These are phyloP conservation scores for Neofusicoccum ribis DNA, from an alignment of 2,329 filamentous ascomycete genomes.

Conservation along the genomic window DNA sequence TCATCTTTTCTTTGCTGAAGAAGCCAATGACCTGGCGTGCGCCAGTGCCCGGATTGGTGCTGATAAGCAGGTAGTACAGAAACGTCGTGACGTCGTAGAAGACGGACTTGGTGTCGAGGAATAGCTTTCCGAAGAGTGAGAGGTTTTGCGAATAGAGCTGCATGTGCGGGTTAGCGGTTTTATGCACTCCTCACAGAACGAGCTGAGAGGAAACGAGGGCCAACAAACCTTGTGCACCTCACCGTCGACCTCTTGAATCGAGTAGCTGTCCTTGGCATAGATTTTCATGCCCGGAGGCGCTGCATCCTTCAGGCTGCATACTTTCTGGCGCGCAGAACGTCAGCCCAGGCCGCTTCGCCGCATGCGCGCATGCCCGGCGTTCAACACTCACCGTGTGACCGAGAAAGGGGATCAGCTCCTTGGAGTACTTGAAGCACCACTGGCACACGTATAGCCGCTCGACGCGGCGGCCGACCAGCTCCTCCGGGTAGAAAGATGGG, in stretches of 20 bases:
- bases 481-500: conserved; percentile 81
- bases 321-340: conserved; percentile 36
- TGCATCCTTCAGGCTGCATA: conserved; percentile 42
- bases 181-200: not conserved
- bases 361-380: not conserved
- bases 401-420: conserved; percentile 50
- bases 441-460: conserved; percentile 79
- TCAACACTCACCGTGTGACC: conserved; percentile 44
- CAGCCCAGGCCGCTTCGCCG: not conserved
- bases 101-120: conserved; percentile 96
- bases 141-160: conserved; percentile 88
- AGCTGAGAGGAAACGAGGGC: not conserved
- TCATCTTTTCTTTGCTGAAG: conserved; percentile 98
- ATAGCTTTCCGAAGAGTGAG: conserved; percentile 93
- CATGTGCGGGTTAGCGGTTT: not conserved
- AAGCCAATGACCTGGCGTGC: conserved; percentile 75
- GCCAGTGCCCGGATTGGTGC: conserved; percentile 21
- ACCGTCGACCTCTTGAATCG: conserved; percentile 90
- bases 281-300: conserved; percentile 69
- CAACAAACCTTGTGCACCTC: conserved; percentile 65
- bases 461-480: conserved; percentile 48
- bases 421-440: conserved; percentile 92
- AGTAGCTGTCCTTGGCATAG: conserved; percentile 78
- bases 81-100: conserved; percentile 96
- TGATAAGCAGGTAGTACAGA: conserved; percentile 86